Evolutionary conservation across 2,329 filamentous ascomycete species (phyloP).

Genomic region (Cryphonectria parasitica): DNA sequence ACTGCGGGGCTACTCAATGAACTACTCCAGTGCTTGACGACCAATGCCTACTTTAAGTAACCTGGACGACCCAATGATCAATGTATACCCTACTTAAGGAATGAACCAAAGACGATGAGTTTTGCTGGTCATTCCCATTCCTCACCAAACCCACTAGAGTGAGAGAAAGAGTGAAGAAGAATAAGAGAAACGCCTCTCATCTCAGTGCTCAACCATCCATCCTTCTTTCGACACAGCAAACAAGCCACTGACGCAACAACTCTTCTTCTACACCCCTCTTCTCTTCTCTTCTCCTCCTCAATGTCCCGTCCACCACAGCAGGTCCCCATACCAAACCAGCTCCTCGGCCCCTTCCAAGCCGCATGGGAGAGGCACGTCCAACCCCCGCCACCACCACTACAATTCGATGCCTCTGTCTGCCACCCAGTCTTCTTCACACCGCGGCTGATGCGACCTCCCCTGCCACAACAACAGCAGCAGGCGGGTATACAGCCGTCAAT

Average conservation of each 20-base stretch:
- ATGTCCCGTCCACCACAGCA: slow-evolving; percentile 26
- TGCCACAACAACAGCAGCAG: neutral
- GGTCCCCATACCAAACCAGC: slow-evolving; percentile 33
- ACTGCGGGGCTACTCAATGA: slow-evolving; percentile 10
- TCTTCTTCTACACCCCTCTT: too few species aligned
- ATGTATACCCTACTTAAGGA: neutral
- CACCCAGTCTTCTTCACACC: slow-evolving; percentile 81
- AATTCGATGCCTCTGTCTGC: slow-evolving; percentile 45
- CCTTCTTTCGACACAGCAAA: neutral
- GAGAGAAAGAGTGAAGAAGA: neutral
- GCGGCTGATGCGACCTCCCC: slow-evolving; percentile 55
- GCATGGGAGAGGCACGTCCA: slow-evolving; percentile 35
- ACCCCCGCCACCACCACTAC: slow-evolving; percentile 51
- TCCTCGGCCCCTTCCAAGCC: slow-evolving; percentile 31
- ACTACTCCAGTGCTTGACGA: neutral
- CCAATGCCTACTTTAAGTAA: too few species aligned
- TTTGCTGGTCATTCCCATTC: neutral
- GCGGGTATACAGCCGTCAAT: slow-evolving; percentile 10
- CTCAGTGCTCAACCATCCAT: neutral
- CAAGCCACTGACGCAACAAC: neutral
- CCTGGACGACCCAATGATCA: slow-evolving; percentile 8
- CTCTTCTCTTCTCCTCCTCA: neutral
- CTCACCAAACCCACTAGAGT: rapidly evolving
- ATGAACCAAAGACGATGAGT: neutral
- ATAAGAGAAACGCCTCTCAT: neutral